phyloP scores from a whole-genome alignment of 2,329 filamentous ascomycete species.

The Ciborinia camelliae region DNA sequence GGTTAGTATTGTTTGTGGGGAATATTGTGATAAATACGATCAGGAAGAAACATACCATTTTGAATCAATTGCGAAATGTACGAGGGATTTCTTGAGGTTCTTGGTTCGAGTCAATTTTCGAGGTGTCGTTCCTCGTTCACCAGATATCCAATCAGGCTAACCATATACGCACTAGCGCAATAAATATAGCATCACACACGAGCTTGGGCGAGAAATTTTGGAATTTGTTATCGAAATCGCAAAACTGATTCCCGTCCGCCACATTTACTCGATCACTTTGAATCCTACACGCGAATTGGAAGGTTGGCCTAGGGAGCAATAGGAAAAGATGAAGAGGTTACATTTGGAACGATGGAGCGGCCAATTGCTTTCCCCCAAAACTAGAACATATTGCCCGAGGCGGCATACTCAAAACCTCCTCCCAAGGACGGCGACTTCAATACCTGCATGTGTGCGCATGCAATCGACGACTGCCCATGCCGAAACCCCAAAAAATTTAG shows the following conservation, averaged over 20 bases:
- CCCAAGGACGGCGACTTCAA: conserved; percentile 40
- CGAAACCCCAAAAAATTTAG: conserved; percentile 23
- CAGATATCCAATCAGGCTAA: conserved; percentile 1
- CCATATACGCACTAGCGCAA: conserved; percentile 3
- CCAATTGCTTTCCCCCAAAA: conserved; percentile 50
- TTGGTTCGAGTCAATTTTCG: conserved; percentile 6
- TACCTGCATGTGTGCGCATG: conserved; percentile 39
- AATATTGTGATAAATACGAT: conserved; percentile 4
- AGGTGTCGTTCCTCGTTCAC: conserved; percentile 11
- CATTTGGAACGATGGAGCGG: conserved; percentile 56
- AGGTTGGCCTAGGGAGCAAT: conserved; percentile 23
- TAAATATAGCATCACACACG: conserved; percentile 11
- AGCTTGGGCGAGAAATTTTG: conserved; percentile 21
- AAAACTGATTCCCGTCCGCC: conserved; percentile 1
- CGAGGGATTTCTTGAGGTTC: conserved; percentile 16
- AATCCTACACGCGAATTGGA: conserved; percentile 2
- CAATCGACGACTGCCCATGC: conserved; percentile 24
- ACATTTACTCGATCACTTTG: neutral
- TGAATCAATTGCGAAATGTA: conserved; percentile 40
- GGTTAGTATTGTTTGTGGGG: conserved; percentile 41
- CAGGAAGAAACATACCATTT: conserved; percentile 51
- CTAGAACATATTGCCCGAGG: conserved; percentile 44
- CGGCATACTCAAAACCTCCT: conserved; percentile 56
- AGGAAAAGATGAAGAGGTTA: conserved; percentile 56
- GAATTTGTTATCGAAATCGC: conserved; percentile 17